Percentiles rank a stretch among this genome's conserved stretches.
Conservation (phyloP, 257 asterid genomes). For the Marsdenia floribunda region DNA sequence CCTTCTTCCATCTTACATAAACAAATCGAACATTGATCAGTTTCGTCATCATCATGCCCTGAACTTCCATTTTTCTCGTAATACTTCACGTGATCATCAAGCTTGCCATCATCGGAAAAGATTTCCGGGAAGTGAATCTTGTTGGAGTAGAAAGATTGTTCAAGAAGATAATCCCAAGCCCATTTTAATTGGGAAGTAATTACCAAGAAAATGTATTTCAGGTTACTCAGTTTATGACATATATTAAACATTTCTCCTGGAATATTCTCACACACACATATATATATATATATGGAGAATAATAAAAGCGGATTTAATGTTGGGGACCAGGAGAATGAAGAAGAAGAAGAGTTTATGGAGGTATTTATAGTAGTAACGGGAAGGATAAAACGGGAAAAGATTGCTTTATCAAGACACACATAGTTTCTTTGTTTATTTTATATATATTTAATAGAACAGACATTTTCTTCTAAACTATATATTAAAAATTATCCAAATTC, state of each 20-base stretch:
- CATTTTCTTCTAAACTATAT: too few relatives aligned
- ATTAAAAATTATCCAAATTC: too few relatives aligned
- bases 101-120: background rate
- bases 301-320: too few relatives aligned
- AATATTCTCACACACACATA: too few relatives aligned
- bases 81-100: background rate
- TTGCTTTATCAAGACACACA: too few relatives aligned
- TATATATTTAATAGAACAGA: too few relatives aligned
- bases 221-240: background rate
- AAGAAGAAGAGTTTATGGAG: too few relatives aligned
- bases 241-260: background rate
- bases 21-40: slow-evolving; percentile 12
- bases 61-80: background rate
- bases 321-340: too few relatives aligned
- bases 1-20: slow-evolving; percentile 26
- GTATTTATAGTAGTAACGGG: too few relatives aligned
- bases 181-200: slow-evolving; percentile 16
- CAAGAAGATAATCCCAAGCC: slow-evolving; percentile 18
- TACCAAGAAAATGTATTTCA: background rate
- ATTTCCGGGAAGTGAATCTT: background rate
- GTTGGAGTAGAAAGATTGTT: slow-evolving; percentile 3
- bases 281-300: too few relatives aligned
- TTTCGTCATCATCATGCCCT: background rate
- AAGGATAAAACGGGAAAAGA: too few relatives aligned
- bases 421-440: too few relatives aligned